Conservation (phyloP, 2,329 filamentous ascomycete genomes). For the Venturia oleaginea region DNA sequence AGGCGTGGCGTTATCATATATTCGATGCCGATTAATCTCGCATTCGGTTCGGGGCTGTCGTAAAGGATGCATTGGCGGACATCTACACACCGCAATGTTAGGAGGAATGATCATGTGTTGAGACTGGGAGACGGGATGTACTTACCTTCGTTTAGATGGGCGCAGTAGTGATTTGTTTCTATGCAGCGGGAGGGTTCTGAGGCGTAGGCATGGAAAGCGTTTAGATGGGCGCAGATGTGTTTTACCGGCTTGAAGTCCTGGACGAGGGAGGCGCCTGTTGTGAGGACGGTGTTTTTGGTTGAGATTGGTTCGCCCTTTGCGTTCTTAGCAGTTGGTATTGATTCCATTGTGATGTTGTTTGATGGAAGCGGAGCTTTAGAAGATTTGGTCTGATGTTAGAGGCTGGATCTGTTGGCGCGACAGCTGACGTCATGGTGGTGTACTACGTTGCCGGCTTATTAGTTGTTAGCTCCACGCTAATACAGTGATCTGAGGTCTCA, state of each 20-base stretch:
- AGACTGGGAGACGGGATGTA: constrained; percentile 12
- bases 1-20: constrained; percentile 72
- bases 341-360: constrained; percentile 27
- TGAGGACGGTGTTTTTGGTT: constrained; percentile 48
- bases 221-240: constrained; percentile 71
- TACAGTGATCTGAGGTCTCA: too few species aligned
- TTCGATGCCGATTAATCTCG: constrained; percentile 73
- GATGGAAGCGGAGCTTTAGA: too few species aligned
- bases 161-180: constrained; percentile 79
- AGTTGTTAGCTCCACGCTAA: too few species aligned
- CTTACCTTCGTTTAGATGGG: constrained; percentile 56
- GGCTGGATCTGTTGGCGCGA: neutral
- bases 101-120: too few species aligned
- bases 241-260: constrained; percentile 65
- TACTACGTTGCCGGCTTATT: too few species aligned
- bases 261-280: constrained; percentile 50
- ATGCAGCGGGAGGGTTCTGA: constrained; percentile 59
- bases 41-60: constrained; percentile 57
- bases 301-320: constrained; percentile 43
- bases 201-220: constrained; percentile 81
- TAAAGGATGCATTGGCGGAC: constrained; percentile 81
- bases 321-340: constrained; percentile 31
- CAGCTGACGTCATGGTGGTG: neutral
- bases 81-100: too few species aligned
- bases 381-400: neutral